phyloP scores from a whole-genome alignment of 1,284 basidiomycete genomes.

The Volvariella surrecta region DNA sequence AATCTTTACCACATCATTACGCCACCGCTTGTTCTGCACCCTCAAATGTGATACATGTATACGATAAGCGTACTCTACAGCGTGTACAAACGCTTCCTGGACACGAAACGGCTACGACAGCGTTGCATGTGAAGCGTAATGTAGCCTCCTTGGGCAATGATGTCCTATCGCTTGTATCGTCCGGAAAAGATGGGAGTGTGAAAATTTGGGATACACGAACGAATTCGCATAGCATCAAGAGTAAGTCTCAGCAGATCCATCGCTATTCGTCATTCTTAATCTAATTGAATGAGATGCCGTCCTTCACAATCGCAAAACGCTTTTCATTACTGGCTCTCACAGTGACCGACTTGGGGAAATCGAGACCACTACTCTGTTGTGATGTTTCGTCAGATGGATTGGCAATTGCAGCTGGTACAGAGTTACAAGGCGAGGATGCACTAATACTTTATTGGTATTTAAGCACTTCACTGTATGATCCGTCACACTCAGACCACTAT shows the following conservation, averaged over 20 bases:
- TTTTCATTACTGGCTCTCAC: slow-evolving; percentile 14
- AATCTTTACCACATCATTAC: slow-evolving; percentile 36
- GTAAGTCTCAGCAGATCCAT: slow-evolving; percentile 31
- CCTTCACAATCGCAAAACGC: slow-evolving; percentile 32
- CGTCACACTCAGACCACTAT: not conserved
- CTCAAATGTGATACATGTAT: slow-evolving; percentile 50
- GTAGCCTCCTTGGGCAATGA: slow-evolving; percentile 19
- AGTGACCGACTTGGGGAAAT: slow-evolving; percentile 41
- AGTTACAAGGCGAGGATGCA: slow-evolving; percentile 61
- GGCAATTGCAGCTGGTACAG: slow-evolving; percentile 64
- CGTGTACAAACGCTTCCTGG: slow-evolving; percentile 39
- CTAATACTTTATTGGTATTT: slow-evolving; percentile 64
- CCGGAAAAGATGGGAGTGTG: slow-evolving; percentile 56
- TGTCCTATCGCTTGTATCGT: slow-evolving; percentile 39
- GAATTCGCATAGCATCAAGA: slow-evolving; percentile 42
- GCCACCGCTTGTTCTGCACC: slow-evolving; percentile 52
- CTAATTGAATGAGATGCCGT: slow-evolving; percentile 9
- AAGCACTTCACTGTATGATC: not conserved
- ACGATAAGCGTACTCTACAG: slow-evolving; percentile 48
- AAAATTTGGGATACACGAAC: slow-evolving; percentile 65
- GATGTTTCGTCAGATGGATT: slow-evolving; percentile 60
- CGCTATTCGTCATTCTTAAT: not conserved
- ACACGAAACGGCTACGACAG: slow-evolving; percentile 45
- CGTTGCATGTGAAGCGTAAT: slow-evolving; percentile 28
- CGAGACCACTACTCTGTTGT: slow-evolving; percentile 47